These are phyloP conservation scores for Macrotyloma uniflorum DNA, from an alignment of 306 rosid species.

Conservation along the genomic window DNA sequence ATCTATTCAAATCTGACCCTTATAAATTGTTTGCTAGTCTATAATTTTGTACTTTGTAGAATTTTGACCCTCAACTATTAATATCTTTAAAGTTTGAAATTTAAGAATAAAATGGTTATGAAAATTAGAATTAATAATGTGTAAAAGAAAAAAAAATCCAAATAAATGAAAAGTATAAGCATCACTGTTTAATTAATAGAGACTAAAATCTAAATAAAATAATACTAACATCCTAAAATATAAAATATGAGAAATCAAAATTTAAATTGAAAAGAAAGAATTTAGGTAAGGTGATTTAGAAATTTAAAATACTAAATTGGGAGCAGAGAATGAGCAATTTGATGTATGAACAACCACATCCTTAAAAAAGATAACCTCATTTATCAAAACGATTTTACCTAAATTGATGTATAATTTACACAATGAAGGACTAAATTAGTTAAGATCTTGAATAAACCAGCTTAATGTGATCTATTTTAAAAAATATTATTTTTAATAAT, in stretches of 20 bases:
- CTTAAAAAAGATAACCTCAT: background rate
- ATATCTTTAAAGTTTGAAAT: too few relatives aligned
- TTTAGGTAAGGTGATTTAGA: background rate
- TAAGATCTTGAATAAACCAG: background rate
- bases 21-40: too few relatives aligned
- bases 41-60: too few relatives aligned
- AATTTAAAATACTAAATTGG: background rate
- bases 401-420: background rate
- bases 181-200: background rate
- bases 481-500: background rate
- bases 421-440: background rate
- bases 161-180: background rate
- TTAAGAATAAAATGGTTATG: too few relatives aligned
- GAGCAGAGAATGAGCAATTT: background rate
- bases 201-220: background rate
- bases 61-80: too few relatives aligned
- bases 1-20: too few relatives aligned
- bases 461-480: background rate
- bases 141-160: too few relatives aligned
- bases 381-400: background rate
- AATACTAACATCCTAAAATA: background rate
- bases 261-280: background rate
- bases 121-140: too few relatives aligned
- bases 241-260: background rate
- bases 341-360: background rate